These are phyloP conservation scores for Sungouiella thailandica DNA, from an alignment of 805 yeast genomes.

Conservation along the genomic window DNA sequence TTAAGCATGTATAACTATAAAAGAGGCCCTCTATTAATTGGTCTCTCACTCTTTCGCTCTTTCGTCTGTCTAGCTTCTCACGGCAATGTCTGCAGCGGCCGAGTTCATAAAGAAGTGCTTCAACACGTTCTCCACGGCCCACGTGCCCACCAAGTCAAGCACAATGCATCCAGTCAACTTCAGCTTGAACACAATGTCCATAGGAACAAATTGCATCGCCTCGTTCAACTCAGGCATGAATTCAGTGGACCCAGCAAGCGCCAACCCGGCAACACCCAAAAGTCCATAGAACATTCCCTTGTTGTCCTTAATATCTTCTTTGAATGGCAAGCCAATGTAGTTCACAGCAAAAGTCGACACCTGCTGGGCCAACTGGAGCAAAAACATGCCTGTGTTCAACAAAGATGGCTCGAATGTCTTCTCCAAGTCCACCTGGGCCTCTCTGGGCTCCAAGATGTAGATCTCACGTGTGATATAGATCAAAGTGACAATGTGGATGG, in stretches of 20 bases:
- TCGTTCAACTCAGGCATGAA: constrained; percentile 91
- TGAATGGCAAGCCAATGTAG: constrained; percentile 95
- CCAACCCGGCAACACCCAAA: constrained; percentile 83
- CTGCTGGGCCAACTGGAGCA: constrained; percentile 92
- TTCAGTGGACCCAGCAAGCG: constrained; percentile 90
- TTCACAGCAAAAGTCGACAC: constrained; percentile 97
- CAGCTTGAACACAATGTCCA: constrained; percentile 67
- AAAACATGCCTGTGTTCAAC: constrained; percentile 92
- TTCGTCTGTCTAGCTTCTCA: constrained; percentile 21
- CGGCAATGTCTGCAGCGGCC: constrained; percentile 87
- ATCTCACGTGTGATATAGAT: constrained; percentile 80
- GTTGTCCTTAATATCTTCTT: constrained; percentile 84
- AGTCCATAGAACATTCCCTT: constrained; percentile 97
- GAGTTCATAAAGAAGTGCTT: constrained; percentile 86
- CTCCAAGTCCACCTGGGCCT: constrained; percentile 83
- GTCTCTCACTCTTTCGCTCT: not conserved
- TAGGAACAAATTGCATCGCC: constrained; percentile 86
- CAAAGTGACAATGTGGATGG: constrained; percentile 80
- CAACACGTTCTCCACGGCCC: constrained; percentile 73
- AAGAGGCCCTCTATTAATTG: not conserved
- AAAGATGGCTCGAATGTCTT: constrained; percentile 84
- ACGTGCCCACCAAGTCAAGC: constrained; percentile 71
- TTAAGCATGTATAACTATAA: no score
- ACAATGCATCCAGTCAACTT: constrained; percentile 71
- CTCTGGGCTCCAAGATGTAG: constrained; percentile 87